Percentiles rank a stretch among this genome's conserved stretches.
phyloP scores from a whole-genome alignment of 2,329 filamentous ascomycete species.

The Cadophora gregata region DNA sequence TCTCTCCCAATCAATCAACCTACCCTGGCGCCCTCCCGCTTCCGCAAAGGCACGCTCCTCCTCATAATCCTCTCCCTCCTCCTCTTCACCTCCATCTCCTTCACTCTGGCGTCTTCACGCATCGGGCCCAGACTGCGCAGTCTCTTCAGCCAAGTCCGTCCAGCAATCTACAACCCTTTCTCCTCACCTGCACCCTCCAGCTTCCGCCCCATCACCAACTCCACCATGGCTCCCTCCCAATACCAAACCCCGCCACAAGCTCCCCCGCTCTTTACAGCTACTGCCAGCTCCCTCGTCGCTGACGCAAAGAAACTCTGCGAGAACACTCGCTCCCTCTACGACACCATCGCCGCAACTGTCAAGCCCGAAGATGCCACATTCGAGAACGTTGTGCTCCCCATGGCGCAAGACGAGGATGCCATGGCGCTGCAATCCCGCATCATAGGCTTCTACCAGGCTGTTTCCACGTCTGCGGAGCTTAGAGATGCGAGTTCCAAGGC shows the following conservation, averaged over 20 bases:
- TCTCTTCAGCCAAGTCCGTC: slow-evolving; percentile 61
- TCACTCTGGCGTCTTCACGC: slow-evolving; percentile 69
- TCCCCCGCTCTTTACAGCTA: slow-evolving; percentile 78
- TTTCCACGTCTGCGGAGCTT: slow-evolving; percentile 70
- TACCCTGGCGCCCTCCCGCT: slow-evolving; percentile 46
- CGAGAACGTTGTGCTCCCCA: slow-evolving; percentile 63
- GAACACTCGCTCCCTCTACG: slow-evolving; percentile 35
- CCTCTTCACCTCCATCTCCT: slow-evolving; percentile 59
- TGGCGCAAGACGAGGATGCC: slow-evolving; percentile 75
- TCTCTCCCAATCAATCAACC: slow-evolving; percentile 41
- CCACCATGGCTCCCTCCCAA: slow-evolving; percentile 68
- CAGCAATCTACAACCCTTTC: slow-evolving; percentile 26
- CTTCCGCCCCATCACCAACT: slow-evolving; percentile 50
- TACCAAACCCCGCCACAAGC: slow-evolving; percentile 78
- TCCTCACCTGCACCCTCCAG: slow-evolving; percentile 14
- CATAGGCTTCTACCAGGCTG: slow-evolving; percentile 80
- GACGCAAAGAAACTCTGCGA: slow-evolving; percentile 72
- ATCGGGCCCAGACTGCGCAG: slow-evolving; percentile 57
- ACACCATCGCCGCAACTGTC: slow-evolving; percentile 60
- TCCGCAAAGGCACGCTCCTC: slow-evolving; percentile 24
- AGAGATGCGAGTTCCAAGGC: slow-evolving; percentile 79
- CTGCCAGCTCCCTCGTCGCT: slow-evolving; percentile 69
- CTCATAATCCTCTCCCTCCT: slow-evolving; percentile 56
- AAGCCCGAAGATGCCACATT: slow-evolving; percentile 58
- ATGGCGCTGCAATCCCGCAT: slow-evolving; percentile 66